phyloP scores from a whole-genome alignment of 805 yeast species.

The Lipomyces starkeyi region DNA sequence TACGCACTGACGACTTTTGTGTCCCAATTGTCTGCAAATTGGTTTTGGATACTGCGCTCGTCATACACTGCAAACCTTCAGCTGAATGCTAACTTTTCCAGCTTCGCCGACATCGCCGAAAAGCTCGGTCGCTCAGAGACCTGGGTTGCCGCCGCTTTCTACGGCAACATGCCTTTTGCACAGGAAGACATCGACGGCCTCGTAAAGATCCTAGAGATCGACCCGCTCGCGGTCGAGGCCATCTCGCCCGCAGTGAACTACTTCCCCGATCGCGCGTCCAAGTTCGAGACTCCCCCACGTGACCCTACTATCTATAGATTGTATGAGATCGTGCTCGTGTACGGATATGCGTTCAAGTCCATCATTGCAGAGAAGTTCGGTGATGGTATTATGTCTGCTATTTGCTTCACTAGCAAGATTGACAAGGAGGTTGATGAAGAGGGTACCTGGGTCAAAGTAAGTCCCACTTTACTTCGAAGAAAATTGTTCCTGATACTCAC shows the following conservation, averaged over 20 bases:
- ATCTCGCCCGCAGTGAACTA: constrained; percentile 35
- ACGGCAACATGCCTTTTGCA: constrained; percentile 40
- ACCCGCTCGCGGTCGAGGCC: constrained; percentile 24
- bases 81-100: constrained; percentile 5
- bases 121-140: constrained; percentile 38
- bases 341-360: constrained; percentile 39
- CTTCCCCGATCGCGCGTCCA: constrained; percentile 33
- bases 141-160: constrained; percentile 38
- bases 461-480: not conserved
- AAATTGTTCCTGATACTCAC: not conserved
- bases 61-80: not conserved
- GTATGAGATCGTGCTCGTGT: constrained; percentile 38
- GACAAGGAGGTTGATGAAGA: constrained; percentile 39
- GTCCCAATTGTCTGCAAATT: not conserved
- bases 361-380: constrained; percentile 38
- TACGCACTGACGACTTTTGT: constrained; percentile 9
- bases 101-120: constrained; percentile 37
- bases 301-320: constrained; percentile 38
- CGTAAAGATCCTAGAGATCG: constrained; percentile 34
- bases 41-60: not conserved
- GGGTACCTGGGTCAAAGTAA: constrained; percentile 37
- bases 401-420: constrained; percentile 38
- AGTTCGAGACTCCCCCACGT: constrained; percentile 32
- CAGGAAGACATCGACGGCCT: constrained; percentile 32
- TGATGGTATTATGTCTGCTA: constrained; percentile 39